Percentiles rank a stretch among this genome's conserved stretches.
These are phyloP conservation scores for Aspergillus biplanus DNA, from an alignment of 495 filamentous ascomycete species.

Conservation along the genomic window DNA sequence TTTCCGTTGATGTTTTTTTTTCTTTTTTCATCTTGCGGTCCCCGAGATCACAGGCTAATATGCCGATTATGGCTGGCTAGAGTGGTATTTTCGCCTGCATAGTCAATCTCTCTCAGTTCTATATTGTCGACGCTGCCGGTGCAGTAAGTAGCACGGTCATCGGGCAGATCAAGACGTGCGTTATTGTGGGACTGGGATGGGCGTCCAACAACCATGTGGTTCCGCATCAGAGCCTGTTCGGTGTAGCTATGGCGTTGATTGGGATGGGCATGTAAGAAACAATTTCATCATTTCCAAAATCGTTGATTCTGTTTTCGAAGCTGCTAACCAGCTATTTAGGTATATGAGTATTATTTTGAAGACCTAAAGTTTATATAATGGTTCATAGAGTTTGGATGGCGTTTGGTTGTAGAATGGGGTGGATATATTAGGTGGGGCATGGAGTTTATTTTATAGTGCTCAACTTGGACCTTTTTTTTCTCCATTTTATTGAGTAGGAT, in stretches of 20 bases:
- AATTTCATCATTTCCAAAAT: too few relatives aligned
- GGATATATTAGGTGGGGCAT: too few relatives aligned
- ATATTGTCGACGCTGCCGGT: conserved; percentile 71
- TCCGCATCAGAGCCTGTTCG: conserved; percentile 31
- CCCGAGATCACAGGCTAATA: too few relatives aligned
- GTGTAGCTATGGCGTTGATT: conserved; percentile 29
- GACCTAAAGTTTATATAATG: not conserved
- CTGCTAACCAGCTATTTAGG: conserved; percentile 14
- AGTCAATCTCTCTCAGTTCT: conserved; percentile 76
- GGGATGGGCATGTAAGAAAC: conserved; percentile 35
- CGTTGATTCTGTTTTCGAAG: not conserved
- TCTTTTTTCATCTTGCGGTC: not conserved
- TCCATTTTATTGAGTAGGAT: too few relatives aligned
- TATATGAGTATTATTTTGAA: not conserved
- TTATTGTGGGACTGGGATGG: conserved; percentile 47
- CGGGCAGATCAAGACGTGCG: conserved; percentile 58
- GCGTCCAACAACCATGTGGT: conserved; percentile 30
- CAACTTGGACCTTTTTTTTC: too few relatives aligned
- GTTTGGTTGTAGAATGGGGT: not conserved
- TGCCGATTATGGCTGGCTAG: conserved; percentile 6
- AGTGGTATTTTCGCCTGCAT: conserved; percentile 63
- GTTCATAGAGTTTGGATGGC: not conserved
- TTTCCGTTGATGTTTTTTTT: not conserved
- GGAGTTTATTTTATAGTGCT: too few relatives aligned
- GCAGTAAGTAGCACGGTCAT: conserved; percentile 74